Conservation (phyloP, 805 yeast species). For the Myxozyma mucilagina region DNA sequence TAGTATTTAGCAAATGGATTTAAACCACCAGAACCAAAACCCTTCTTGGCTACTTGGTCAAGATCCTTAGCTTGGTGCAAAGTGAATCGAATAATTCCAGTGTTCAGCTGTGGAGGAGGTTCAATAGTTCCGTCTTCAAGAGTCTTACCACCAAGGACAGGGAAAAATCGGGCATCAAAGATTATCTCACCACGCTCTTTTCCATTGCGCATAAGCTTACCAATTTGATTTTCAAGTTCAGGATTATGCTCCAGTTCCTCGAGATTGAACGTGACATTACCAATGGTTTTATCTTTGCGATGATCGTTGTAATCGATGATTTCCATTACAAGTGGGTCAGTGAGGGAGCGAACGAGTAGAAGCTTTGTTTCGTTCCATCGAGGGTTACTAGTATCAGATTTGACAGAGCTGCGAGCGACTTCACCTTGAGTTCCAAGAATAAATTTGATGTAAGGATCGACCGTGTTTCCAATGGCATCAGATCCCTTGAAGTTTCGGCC, state of each 20-base stretch:
- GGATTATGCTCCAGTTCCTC: conserved; percentile 58
- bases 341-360: conserved; percentile 67
- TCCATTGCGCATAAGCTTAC: conserved; percentile 74
- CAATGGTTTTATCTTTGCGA: conserved; percentile 76
- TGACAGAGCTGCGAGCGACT: conserved; percentile 68
- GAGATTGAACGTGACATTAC: conserved; percentile 71
- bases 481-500: conserved; percentile 72
- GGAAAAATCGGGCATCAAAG: conserved; percentile 73
- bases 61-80: conserved; percentile 61
- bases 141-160: conserved; percentile 55
- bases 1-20: conserved; percentile 71
- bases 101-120: conserved; percentile 88
- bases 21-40: conserved; percentile 49
- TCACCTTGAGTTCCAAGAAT: conserved; percentile 46
- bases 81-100: conserved; percentile 81
- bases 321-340: conserved; percentile 77
- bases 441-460: conserved; percentile 85
- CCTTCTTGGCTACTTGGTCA: conserved; percentile 41
- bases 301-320: conserved; percentile 76
- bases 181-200: conserved; percentile 74
- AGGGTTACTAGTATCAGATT: conserved; percentile 68
- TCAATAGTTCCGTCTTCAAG: conserved; percentile 78
- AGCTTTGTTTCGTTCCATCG: conserved; percentile 80
- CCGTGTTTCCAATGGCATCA: conserved; percentile 68
- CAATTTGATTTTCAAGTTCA: conserved; percentile 48